Conservation (phyloP, 2,329 filamentous ascomycete genomes). For the Microcyclospora pomicola region DNA sequence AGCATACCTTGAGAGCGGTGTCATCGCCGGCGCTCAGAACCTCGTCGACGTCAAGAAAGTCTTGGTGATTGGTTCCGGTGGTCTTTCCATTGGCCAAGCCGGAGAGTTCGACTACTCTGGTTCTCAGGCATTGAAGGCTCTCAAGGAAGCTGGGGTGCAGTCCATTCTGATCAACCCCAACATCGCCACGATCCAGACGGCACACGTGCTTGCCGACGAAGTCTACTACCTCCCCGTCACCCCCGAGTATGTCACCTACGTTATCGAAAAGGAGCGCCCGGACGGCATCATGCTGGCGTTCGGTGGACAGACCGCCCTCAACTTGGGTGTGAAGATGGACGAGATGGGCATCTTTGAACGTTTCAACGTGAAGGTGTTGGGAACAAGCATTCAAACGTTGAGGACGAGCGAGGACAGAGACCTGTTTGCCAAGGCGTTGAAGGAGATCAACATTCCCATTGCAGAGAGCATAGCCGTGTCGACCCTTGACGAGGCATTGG, state of each 20-base stretch:
- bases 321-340: slow-evolving; percentile 95
- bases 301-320: slow-evolving; percentile 91
- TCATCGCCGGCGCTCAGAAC: slow-evolving; percentile 61
- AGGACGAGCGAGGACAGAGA: slow-evolving; percentile 94
- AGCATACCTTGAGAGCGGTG: slow-evolving; percentile 80
- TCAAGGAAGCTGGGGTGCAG: slow-evolving; percentile 85
- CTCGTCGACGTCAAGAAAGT: slow-evolving; percentile 92
- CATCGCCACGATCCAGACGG: slow-evolving; percentile 95
- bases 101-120: slow-evolving; percentile 99
- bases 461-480: slow-evolving; percentile 88
- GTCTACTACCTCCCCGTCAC: slow-evolving; percentile 98
- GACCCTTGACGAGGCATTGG: slow-evolving; percentile 81
- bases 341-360: slow-evolving; percentile 89
- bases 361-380: slow-evolving; percentile 88
- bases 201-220: slow-evolving; percentile 89
- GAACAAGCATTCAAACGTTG: slow-evolving; percentile 85
- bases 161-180: slow-evolving; percentile 96
- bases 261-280: slow-evolving; percentile 89
- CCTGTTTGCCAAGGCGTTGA: slow-evolving; percentile 85
- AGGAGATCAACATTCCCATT: slow-evolving; percentile 95
- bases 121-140: slow-evolving; percentile 87
- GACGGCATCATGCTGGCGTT: slow-evolving; percentile 97
- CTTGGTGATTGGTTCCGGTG: slow-evolving; percentile 87
- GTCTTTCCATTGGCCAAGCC: slow-evolving; percentile 90
- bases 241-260: slow-evolving; percentile 91